phyloP scores from a whole-genome alignment of 768 basidiomycete genomes.

The Tulasnella sp. region DNA sequence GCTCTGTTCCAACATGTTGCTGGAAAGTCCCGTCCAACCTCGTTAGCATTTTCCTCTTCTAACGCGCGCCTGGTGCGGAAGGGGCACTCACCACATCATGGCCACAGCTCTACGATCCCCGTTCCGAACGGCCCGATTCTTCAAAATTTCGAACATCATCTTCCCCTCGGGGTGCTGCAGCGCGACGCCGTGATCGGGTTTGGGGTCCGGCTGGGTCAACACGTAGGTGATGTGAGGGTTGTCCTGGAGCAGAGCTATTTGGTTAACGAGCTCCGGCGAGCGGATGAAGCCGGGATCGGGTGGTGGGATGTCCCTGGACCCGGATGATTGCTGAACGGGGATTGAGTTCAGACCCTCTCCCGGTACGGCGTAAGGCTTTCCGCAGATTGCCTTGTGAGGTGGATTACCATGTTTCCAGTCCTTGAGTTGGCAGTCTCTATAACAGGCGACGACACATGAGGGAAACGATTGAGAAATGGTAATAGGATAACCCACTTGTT shows the following conservation, averaged over 20 bases:
- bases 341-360: background rate
- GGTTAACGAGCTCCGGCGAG: background rate
- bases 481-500: background rate
- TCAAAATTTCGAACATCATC: conserved; percentile 6
- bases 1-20: background rate
- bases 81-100: background rate
- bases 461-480: background rate
- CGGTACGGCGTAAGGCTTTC: background rate
- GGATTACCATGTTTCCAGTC: background rate
- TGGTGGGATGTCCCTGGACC: background rate
- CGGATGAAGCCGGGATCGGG: conserved; percentile 12
- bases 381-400: conserved; percentile 1
- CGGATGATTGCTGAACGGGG: background rate
- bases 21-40: background rate
- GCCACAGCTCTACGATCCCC: background rate
- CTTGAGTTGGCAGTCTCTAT: background rate
- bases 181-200: background rate
- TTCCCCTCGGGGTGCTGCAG: background rate
- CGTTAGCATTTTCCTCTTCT: no score
- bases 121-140: background rate
- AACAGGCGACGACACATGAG: background rate
- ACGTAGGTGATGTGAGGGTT: background rate
- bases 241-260: background rate
- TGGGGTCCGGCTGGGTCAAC: background rate
- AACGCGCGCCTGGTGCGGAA: no score